Evolutionary conservation across 352 stramenopile species (phyloP), one percentile per base, ranked within the genome.

Genomic region (Aphanomyces astaci): DNA sequence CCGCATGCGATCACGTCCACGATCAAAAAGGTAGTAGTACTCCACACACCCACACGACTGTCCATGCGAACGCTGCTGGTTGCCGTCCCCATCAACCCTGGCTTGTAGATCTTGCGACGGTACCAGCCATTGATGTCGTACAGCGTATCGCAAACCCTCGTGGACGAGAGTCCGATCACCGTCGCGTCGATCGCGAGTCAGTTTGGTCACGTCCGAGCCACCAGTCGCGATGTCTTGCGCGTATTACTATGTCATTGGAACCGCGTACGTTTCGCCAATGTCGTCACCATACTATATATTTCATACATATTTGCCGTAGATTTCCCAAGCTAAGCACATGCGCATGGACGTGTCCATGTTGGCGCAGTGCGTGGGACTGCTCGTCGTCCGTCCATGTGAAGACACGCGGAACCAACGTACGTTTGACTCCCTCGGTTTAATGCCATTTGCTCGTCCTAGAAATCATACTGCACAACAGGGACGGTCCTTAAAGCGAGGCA

Each of bases 191-290:
- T 65, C 39, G 33, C 11, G 10, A 2, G 9, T 15, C 32, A 53
- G 33, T 52, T 48, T 51, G 39, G n/a, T 22, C 22, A 65, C 4
- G 36, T 65, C 22, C 56, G 36, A 39, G 15, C 33, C 36, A 53
- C 56, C 2, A 65, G n/a, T 48, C 56, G 56, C 24, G 32, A 65
- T 33, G 40, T 46, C 32, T 31, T 65, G 3, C 56, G 56, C 22
- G 56, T 51, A 10, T 39, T 65, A 4, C 40, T 65, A 1, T 13
- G n/a, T 17, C 56, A 65, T 28, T 51, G 46, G 5, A 48, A 46
- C 13, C 56, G 28, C 19, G 56, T 65, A 39, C 25, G 19, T 4
- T 22, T 33, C 22, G 1, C 5, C 30, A n/a, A 22, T 43, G 11
- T 25, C 15, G 25, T 28, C 7, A 31, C n/a, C n/a, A n/a, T n/a